Evolutionary conservation across 768 basidiomycete genomes (phyloP), one percentile per base, ranked within the genome.

Genomic region (Naganishia onofrii): DNA sequence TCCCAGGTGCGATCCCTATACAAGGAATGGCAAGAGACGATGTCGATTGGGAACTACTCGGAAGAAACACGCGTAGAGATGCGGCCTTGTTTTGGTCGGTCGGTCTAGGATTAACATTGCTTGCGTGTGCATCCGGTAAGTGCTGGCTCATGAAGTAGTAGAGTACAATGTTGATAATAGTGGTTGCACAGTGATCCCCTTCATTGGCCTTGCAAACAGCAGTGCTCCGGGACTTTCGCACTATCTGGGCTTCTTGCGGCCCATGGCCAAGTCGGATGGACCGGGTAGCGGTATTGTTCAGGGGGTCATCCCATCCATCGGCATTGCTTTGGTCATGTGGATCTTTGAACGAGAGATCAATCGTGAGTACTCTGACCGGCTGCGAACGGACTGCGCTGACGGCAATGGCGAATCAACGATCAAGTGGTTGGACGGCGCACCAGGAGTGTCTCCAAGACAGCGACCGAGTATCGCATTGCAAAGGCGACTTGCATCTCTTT

Each of bases 1-100:
- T 92, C 31, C 87, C 86, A 34, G 87, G 87, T 1, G 79, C 89
- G 6, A 82, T 89, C 76, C 81, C 89, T 42, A 90, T 93, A 28
- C 88, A 90, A 76, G 91, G 91, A 1, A 82, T 89, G 70, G 88
- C 90, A 17, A 91, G 90, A 78, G 90, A 92, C 75, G 90, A 92
- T 77, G 86, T 93, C 42, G 82, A 88, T 66, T 93, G 90, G 90
- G 87, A 88, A 69, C 87, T 89, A 29, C 81, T 92, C 58, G 89
- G 23, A 90, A 79, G 84, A 85, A 71, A 85, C 87, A 77, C 82
- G 85, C 46, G 84, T 82, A 77, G 78, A 26, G 4, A 42, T 23
- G 13, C 13, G 69, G 84, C 34, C 84, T 84, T 2, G 29, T 85
- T 89, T 72, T 90, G 89, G 88, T 80, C 83, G 21, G 81, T 88